Conservation (phyloP, 1,284 basidiomycete genomes). For the Marasmius oreades region DNA sequence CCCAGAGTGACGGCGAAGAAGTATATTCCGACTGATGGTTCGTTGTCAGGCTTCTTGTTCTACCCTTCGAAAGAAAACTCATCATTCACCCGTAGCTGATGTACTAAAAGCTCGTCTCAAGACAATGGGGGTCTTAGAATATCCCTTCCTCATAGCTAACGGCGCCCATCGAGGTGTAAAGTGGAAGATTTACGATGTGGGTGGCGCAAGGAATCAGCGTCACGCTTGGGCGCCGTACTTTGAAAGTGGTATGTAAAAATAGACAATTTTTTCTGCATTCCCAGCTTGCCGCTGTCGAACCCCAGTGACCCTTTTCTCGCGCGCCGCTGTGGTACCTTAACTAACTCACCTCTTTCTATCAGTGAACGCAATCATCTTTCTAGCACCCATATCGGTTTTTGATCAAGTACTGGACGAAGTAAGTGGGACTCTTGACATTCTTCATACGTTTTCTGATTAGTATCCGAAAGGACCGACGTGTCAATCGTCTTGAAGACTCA, state of each 20-base stretch:
- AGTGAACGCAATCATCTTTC: constrained; percentile 83
- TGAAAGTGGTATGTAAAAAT: constrained; percentile 57
- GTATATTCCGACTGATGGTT: constrained; percentile 77
- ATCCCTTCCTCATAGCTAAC: constrained; percentile 62
- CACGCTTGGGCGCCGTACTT: constrained; percentile 84
- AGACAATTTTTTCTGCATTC: constrained; percentile 9
- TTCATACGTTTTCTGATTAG: constrained; percentile 5
- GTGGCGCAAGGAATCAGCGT: constrained; percentile 69
- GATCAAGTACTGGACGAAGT: constrained; percentile 79
- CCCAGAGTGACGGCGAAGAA: constrained; percentile 72
- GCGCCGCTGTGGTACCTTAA: neutral
- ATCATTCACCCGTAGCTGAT: constrained; percentile 49
- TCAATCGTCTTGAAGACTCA: constrained; percentile 77
- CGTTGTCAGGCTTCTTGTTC: constrained; percentile 21
- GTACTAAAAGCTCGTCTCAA: constrained; percentile 69
- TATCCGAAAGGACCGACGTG: constrained; percentile 49
- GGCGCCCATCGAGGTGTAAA: constrained; percentile 56
- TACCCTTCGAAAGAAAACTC: neutral
- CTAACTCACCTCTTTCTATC: constrained; percentile 9
- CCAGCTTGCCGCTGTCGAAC: constrained; percentile 6
- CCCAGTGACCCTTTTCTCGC: neutral
- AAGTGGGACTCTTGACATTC: constrained; percentile 13
- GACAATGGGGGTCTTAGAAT: constrained; percentile 75
- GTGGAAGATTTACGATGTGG: constrained; percentile 83
- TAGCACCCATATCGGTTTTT: constrained; percentile 80